These are phyloP conservation scores for Neurospora sublineolata DNA, from an alignment of 495 filamentous ascomycete species.

Conservation along the genomic window DNA sequence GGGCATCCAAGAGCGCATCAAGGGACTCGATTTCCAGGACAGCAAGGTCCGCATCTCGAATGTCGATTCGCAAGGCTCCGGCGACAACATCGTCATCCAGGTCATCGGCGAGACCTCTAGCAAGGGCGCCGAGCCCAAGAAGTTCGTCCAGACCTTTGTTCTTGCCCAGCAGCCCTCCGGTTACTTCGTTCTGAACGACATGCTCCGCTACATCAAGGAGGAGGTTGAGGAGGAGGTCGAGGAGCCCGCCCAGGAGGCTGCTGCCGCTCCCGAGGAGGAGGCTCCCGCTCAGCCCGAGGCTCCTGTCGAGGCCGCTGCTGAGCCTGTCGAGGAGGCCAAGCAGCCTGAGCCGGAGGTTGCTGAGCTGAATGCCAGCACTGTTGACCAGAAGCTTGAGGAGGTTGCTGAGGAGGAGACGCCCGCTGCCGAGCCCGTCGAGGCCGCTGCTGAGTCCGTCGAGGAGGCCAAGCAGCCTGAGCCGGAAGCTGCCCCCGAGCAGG, in stretches of 20 bases:
- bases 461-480: conserved; percentile 38
- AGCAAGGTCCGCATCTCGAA: conserved; percentile 98
- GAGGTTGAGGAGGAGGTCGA: conserved; percentile 51
- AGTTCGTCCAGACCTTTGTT: conserved; percentile 97
- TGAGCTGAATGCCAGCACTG: conserved; percentile 34
- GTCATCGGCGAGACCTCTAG: conserved; percentile 97
- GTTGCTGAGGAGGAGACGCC: conserved; percentile 25
- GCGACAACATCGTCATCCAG: conserved; percentile 85
- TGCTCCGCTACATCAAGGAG: conserved; percentile 84
- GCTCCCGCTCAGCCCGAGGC: conserved; percentile 19
- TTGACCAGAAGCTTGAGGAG: conserved; percentile 42
- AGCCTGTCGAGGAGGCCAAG: conserved; percentile 33
- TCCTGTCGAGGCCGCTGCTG: conserved; percentile 32
- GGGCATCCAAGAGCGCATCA: conserved; percentile 90
- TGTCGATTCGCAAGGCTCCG: conserved; percentile 90
- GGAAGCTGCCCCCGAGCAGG: conserved; percentile 21
- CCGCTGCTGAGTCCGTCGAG: conserved; percentile 26
- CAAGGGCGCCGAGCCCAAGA: conserved; percentile 77
- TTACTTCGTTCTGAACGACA: conserved; percentile 97
- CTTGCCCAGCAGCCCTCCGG: conserved; percentile 92
- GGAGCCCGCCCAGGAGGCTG: conserved; percentile 26
- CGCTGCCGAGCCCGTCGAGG: conserved; percentile 32
- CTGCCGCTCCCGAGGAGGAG: conserved; percentile 34
- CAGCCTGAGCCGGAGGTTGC: conserved; percentile 34
- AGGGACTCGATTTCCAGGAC: conserved; percentile 84